These are phyloP conservation scores for Lumnitzera littorea DNA, from an alignment of 345 rosid species.

Conservation along the genomic window DNA sequence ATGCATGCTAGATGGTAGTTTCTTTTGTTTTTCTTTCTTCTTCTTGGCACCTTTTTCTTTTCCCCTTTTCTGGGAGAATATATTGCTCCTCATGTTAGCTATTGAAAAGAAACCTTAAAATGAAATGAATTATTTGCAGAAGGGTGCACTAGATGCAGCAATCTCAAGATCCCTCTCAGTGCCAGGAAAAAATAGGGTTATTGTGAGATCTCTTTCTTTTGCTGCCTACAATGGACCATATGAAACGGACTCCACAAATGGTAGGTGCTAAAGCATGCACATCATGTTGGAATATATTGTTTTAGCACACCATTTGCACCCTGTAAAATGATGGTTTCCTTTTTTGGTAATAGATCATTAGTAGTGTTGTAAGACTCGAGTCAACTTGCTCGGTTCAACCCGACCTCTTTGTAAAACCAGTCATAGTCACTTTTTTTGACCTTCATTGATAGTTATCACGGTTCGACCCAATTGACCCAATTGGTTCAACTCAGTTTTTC, in stretches of 20 bases:
- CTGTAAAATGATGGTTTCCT: neutral
- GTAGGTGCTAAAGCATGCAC: slow-evolving; percentile 20
- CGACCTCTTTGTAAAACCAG: too few species aligned
- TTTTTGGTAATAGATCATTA: too few species aligned
- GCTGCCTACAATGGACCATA: slow-evolving; percentile 33
- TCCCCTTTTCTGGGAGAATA: neutral
- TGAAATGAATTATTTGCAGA: slow-evolving; percentile 40
- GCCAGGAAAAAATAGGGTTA: slow-evolving; percentile 65
- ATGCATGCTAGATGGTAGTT: neutral
- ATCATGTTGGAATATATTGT: neutral
- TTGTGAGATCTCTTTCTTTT: slow-evolving; percentile 71
- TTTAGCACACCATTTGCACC: neutral
- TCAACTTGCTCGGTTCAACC: too few species aligned
- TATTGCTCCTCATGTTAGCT: neutral
- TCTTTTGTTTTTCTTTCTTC: neutral
- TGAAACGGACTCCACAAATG: slow-evolving; percentile 31
- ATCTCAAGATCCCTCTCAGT: slow-evolving; percentile 78
- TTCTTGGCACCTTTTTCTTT: neutral
- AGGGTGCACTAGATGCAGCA: slow-evolving; percentile 26
- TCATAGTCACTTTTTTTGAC: too few species aligned
- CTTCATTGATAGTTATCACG: too few species aligned
- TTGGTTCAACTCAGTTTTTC: too few species aligned
- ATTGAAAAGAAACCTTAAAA: slow-evolving; percentile 3
- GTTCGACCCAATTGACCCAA: too few species aligned
- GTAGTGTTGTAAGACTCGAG: too few species aligned